Base-by-base conservation (phyloP, 75 land plant species). In the Sequoia sempervirens region DNA sequence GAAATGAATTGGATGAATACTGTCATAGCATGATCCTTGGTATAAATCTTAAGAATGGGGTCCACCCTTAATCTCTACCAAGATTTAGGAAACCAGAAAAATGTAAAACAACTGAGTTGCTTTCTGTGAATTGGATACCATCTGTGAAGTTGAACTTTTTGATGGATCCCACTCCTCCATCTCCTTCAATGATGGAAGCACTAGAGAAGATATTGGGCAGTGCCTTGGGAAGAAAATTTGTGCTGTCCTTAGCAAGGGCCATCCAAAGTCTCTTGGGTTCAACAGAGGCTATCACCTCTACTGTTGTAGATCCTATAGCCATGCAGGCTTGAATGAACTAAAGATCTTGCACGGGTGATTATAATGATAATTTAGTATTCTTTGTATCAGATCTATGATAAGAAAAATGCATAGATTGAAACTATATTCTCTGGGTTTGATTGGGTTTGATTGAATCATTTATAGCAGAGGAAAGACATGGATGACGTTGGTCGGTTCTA, bases 141-240 rank as follows among this genome's bases (percentile, higher is more conserved):
- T 69, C 73, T 30, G 80, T 53, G 75, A 86, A 85, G 83, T 58
- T 85, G 83, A 82, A 20, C 1, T 78, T 80, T 74, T 85, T 86
- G 85, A 91, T 73, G 72, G 84, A 86, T 7, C 92, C 90, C 34
- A 79, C 84, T 1, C 87, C 88, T 41, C 88, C 89, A 64, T 86
- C 84, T 14, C 90, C 92, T 83, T 91, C 72, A n/a, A 87, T 26
- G n/a, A 75, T 50, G 45, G 79, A 79, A 45, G 74, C 50, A 20
- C 82, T 81, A 45, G 84, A 79, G 46, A 84, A 58, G 40, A 76
- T 37, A 2, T 84, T n/a, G 26, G 91, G 89, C 43, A 84, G 10
- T 1, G 86, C 68, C 78, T 84, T 90, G 30, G 87, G 89, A 45
- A 84, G 26, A 54, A 90, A 86, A 84, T 32, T 80, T 75, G 88